Conservation (phyloP, 2,329 filamentous ascomycete genomes). For the Colletotrichum filicis region DNA sequence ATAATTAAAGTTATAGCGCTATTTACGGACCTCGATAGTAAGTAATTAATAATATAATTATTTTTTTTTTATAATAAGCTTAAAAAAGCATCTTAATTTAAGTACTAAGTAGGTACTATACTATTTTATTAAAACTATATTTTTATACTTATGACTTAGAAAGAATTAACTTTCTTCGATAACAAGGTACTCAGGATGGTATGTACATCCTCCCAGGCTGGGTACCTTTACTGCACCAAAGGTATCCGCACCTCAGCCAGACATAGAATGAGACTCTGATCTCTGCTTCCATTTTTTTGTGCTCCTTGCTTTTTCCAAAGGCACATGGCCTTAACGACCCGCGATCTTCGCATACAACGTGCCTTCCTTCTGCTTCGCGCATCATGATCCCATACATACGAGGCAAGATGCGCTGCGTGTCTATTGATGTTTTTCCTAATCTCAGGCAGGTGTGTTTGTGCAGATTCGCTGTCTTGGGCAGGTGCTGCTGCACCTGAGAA, state of each 20-base stretch:
- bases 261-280: background rate
- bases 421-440: background rate
- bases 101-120: too few relatives aligned
- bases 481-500: background rate
- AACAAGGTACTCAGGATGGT: too few relatives aligned
- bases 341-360: background rate
- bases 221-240: background rate
- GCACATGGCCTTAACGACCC: background rate
- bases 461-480: background rate
- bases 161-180: too few relatives aligned
- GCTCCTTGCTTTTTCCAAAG: background rate
- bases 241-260: background rate
- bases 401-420: background rate
- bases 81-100: too few relatives aligned
- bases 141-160: too few relatives aligned
- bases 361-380: background rate
- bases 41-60: too few relatives aligned
- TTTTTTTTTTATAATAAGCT: too few relatives aligned
- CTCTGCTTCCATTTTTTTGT: background rate
- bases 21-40: too few relatives aligned
- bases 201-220: background rate
- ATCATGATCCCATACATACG: background rate
- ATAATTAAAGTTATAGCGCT: too few relatives aligned
- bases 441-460: background rate
- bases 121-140: too few relatives aligned